phyloP scores from a whole-genome alignment of 129 eudicot genomes.

The Centaurea solstitialis region DNA sequence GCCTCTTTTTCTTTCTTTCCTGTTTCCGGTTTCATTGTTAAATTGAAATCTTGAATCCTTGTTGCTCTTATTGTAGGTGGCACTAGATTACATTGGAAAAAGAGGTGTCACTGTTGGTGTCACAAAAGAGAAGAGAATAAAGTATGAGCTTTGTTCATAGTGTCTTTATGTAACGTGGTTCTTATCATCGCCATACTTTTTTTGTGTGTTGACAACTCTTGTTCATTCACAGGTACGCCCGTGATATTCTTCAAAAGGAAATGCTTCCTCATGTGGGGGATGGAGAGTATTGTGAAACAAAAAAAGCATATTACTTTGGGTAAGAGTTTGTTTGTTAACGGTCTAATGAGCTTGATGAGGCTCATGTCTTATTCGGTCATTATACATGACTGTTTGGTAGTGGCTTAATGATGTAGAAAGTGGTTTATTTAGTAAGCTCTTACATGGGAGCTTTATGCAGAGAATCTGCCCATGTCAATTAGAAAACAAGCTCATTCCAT shows the following conservation, averaged over 20 bases:
- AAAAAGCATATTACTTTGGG: constrained; percentile 96
- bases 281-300: constrained; percentile 91
- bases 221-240: constrained; percentile 65
- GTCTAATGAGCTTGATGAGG: no score
- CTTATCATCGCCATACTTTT: not conserved
- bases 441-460: no score
- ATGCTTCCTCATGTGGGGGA: constrained; percentile 99
- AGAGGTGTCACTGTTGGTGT: constrained; percentile 94
- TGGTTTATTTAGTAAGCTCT: no score
- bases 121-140: constrained; percentile 85
- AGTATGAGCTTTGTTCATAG: constrained; percentile 40
- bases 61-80: constrained; percentile 56
- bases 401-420: no score
- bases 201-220: not conserved
- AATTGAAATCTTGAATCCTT: not conserved
- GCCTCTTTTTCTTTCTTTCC: no score
- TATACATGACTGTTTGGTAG: no score
- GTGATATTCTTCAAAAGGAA: constrained; percentile 88
- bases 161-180: not conserved
- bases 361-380: no score
- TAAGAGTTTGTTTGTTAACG: constrained; percentile 2
- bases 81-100: constrained; percentile 94
- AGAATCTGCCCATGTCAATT: no score
- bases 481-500: no score
- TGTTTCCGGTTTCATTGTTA: not conserved